Evolutionary conservation across 306 rosid species (phyloP), one percentile per base, ranked within the genome.

Genomic region (Calophaca sinica): DNA sequence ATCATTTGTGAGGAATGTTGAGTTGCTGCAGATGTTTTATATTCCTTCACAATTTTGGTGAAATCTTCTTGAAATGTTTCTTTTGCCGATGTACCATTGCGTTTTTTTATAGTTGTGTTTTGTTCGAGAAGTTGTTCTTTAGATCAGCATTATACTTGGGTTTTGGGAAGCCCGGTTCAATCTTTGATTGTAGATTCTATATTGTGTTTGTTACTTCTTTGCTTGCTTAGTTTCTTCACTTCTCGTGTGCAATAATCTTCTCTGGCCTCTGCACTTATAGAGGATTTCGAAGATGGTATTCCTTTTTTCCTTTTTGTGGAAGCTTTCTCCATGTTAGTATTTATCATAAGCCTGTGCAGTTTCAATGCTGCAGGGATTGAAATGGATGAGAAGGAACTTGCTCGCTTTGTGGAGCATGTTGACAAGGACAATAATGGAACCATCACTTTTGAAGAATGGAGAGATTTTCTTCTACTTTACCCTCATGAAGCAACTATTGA

Each of bases 381-480:
- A 76, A 75, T 85, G 12, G 75, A 85, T 48, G 88, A 85, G 3
- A 82, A 79, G 72, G 86, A 85, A 75, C 86, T 85, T 46, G 86
- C 86, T 53, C 80, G 67, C 58, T 82, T 85, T 68, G 84, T 85
- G 55, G 88, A 85, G 82, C 88, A 85, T 61, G 88, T 85, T 10
- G 88, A 85, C 74, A 82, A 85, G 69, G 88, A 85, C 53, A 85
- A 85, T 29, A 85, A 85, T 4, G 88, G 88, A 55, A 79, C 70
- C 49, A 85, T 85, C 58, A 85, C 86, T 61, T 85, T 85, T 66
- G 88, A 85, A 82, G 88, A 85, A 72, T 85, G 88, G 88, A 82
- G 88, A 75, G 88, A 85, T 79, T 85, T 85, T 79, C 88, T 85
- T 76, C 80, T 85, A 45, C 88, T 85, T 28, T 85, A 85, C 62